These are phyloP conservation scores for Colletotrichum gigasporum DNA, from an alignment of 2,329 filamentous ascomycete genomes.

Conservation along the genomic window DNA sequence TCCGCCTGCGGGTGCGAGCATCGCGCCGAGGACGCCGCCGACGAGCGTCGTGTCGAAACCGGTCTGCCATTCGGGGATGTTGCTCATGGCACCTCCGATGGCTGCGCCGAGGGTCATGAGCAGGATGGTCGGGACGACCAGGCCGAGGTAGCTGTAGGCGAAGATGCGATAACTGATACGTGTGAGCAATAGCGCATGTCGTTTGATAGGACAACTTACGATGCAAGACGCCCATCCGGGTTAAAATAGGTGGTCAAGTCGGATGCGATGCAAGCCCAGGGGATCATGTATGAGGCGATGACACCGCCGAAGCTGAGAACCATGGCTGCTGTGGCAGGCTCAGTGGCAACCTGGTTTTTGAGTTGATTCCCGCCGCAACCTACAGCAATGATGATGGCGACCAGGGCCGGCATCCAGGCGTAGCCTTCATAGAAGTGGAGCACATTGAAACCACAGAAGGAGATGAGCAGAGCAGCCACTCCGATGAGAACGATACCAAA, in stretches of 20 bases:
- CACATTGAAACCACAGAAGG: constrained; percentile 56
- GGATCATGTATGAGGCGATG: constrained; percentile 71
- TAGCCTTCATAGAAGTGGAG: constrained; percentile 57
- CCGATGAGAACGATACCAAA: constrained; percentile 60
- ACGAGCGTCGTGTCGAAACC: constrained; percentile 41
- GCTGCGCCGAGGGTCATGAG: constrained; percentile 50
- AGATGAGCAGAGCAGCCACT: constrained; percentile 53
- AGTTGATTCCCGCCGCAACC: constrained; percentile 50
- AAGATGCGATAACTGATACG: constrained; percentile 54
- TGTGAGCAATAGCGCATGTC: too few relatives aligned
- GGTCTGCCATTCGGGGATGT: constrained; percentile 40
- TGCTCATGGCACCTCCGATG: constrained; percentile 46
- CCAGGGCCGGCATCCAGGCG: constrained; percentile 54
- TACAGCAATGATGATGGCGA: constrained; percentile 50
- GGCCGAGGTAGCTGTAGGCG: constrained; percentile 65
- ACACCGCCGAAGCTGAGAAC: constrained; percentile 68
- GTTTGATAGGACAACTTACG: constrained; percentile 43
- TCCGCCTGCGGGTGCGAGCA: constrained; percentile 41
- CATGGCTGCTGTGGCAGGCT: constrained; percentile 51
- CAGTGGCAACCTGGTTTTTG: constrained; percentile 44
- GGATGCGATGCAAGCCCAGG: constrained; percentile 67
- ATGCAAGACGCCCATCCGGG: constrained; percentile 57
- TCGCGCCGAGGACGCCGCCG: constrained; percentile 42
- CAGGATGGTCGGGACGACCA: constrained; percentile 49
- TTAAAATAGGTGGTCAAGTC: constrained; percentile 71